A percentile compares a stretch with the other conserved stretches of the same genome.
These are phyloP conservation scores for Gonium pectorale DNA, from an alignment of 139 green algal species.

Conservation along the genomic window DNA sequence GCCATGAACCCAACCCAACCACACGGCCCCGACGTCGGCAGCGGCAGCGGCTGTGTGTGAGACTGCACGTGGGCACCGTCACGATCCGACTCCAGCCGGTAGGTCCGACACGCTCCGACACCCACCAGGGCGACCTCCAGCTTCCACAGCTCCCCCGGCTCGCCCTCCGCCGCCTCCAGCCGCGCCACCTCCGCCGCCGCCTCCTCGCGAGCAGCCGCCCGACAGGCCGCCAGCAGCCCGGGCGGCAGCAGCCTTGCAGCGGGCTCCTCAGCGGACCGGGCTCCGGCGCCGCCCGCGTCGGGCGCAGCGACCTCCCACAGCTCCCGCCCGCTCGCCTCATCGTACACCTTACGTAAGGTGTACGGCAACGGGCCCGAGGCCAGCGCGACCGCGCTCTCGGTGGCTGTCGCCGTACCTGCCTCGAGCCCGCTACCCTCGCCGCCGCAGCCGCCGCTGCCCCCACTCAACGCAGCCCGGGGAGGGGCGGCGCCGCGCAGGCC, in stretches of 20 bases:
- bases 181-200: neutral
- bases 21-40: neutral
- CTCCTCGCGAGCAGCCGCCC: neutral
- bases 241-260: slow-evolving; percentile 11
- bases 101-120: neutral
- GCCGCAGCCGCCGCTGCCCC: neutral
- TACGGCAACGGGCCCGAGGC: neutral
- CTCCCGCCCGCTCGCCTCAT: neutral
- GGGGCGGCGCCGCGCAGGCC: no score
- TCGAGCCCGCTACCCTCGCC: no score
- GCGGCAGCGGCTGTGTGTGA: no score
- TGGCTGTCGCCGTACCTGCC: neutral
- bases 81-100: neutral
- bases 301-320: slow-evolving; percentile 11
- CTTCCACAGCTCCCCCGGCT: slow-evolving; percentile 3
- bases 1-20: neutral
- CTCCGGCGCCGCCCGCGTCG: no score
- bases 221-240: neutral
- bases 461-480: neutral
- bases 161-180: neutral
- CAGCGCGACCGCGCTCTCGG: neutral
- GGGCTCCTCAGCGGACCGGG: neutral
- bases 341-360: neutral
- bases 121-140: slow-evolving; percentile 31
- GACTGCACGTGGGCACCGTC: neutral